A percentile compares a stretch with the other conserved stretches of the same genome.
phyloP scores from a whole-genome alignment of 768 basidiomycete genomes.

The Daedaleopsis nitida region DNA sequence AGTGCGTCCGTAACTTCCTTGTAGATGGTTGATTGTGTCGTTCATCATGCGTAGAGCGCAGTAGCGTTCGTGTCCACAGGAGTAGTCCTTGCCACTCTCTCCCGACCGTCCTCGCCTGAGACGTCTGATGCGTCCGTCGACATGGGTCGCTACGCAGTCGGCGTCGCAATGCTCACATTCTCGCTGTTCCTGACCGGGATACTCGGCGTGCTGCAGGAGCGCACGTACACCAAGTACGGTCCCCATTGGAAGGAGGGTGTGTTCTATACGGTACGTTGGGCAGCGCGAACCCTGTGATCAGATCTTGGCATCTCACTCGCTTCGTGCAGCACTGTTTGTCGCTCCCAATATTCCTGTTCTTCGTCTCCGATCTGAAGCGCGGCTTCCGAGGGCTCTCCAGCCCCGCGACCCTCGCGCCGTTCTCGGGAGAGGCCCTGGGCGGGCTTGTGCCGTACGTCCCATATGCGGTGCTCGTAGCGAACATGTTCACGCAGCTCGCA shows the following conservation, averaged over 20 bases:
- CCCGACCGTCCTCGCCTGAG: conserved; percentile 45
- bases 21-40: not conserved
- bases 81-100: conserved; percentile 73
- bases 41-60: conserved; percentile 47
- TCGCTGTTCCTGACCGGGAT: conserved; percentile 70
- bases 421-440: conserved; percentile 3
- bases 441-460: conserved; percentile 39
- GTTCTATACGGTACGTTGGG: conserved; percentile 70
- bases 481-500: conserved; percentile 74
- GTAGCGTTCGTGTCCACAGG: conserved; percentile 70
- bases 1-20: conserved; percentile 40
- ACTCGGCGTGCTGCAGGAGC: conserved; percentile 76
- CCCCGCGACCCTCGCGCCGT: conserved; percentile 22
- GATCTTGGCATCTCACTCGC: not conserved
- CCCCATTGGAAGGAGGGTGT: conserved; percentile 82
- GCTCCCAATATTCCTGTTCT: conserved; percentile 73
- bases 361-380: conserved; percentile 55
- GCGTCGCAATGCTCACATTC: conserved; percentile 67
- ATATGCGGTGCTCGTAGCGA: conserved; percentile 59
- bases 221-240: conserved; percentile 72
- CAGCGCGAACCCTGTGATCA: not conserved
- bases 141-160: conserved; percentile 51
- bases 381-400: conserved; percentile 52
- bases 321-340: conserved; percentile 69
- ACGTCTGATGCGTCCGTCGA: conserved; percentile 20